phyloP scores from a whole-genome alignment of 495 filamentous ascomycete genomes.

The Trichoderma virens region DNA sequence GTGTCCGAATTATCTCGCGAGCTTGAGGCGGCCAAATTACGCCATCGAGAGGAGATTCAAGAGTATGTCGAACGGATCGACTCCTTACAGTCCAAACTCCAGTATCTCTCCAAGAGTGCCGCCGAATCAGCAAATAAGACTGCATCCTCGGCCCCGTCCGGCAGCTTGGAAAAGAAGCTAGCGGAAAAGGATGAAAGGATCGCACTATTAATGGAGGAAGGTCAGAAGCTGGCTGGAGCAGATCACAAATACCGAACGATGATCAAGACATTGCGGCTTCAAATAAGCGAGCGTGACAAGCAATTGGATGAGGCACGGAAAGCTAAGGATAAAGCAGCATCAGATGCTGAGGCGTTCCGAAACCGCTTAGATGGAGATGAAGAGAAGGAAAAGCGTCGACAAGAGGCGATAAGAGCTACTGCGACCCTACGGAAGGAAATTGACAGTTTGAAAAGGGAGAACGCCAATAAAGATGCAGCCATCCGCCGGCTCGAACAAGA shows the following conservation, averaged over 20 bases:
- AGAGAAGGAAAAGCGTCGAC: constrained; percentile 56
- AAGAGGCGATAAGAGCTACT: constrained; percentile 58
- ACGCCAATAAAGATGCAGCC: constrained; percentile 53
- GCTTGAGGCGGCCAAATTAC: constrained; percentile 51
- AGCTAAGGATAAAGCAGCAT: constrained; percentile 61
- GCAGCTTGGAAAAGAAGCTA: constrained; percentile 65
- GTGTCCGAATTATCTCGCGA: constrained; percentile 47
- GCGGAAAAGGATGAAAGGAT: constrained; percentile 88
- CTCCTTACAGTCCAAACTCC: constrained; percentile 81
- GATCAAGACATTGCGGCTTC: constrained; percentile 72
- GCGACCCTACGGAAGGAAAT: constrained; percentile 61
- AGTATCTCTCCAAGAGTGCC: constrained; percentile 74
- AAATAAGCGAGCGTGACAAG: constrained; percentile 55
- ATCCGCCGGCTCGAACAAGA: constrained; percentile 65
- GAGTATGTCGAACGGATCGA: constrained; percentile 85
- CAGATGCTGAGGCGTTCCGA: constrained; percentile 47
- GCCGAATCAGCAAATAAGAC: constrained; percentile 62
- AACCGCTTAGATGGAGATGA: constrained; percentile 57
- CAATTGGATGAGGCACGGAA: constrained; percentile 52
- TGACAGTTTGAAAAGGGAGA: constrained; percentile 56
- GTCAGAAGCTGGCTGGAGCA: constrained; percentile 75
- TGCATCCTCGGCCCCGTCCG: constrained; percentile 49
- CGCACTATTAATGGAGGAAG: constrained; percentile 82
- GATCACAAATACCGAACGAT: constrained; percentile 76
- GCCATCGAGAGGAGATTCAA: constrained; percentile 72